phyloP scores from a whole-genome alignment of 176 grass and related monocot genomes.

The Juncus effusus region DNA sequence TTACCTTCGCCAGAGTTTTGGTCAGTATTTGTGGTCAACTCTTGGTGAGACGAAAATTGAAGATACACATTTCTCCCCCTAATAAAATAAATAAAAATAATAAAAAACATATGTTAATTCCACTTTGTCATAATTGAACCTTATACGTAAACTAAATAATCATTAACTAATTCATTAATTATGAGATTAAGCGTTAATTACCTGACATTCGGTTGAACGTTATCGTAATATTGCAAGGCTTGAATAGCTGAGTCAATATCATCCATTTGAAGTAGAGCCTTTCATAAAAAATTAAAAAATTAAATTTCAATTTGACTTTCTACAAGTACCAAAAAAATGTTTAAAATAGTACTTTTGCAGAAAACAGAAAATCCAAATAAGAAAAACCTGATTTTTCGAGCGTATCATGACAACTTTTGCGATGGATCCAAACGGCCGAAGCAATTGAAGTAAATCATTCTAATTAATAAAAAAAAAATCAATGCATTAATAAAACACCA shows the following conservation, averaged over 20 bases:
- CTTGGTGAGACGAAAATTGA: slow-evolving; percentile 97
- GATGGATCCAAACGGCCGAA: slow-evolving; percentile 75
- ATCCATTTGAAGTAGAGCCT: slow-evolving; percentile 97
- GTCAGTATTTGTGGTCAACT: slow-evolving; percentile 59
- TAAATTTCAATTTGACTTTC: not conserved
- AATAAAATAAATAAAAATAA: not conserved
- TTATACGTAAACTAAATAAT: not conserved
- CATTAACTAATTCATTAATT: slow-evolving; percentile 4
- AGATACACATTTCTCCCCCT: slow-evolving; percentile 98
- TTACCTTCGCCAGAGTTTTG: slow-evolving; percentile 45
- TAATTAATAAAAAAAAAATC: slow-evolving; percentile 25
- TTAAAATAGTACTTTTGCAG: slow-evolving; percentile 8
- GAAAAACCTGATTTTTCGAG: slow-evolving; percentile 79
- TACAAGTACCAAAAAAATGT: slow-evolving; percentile 5
- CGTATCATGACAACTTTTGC: slow-evolving; percentile 84
- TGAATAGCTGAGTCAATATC: slow-evolving; percentile 62
- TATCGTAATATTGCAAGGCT: slow-evolving; percentile 81
- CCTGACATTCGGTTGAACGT: slow-evolving; percentile 86
- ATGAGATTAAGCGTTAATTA: slow-evolving; percentile 24
- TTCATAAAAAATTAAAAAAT: not conserved
- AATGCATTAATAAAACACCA: not conserved
- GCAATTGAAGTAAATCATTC: slow-evolving; percentile 82
- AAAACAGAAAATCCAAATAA: not conserved
- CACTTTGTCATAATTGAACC: no score
- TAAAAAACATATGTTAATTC: no score